Evolutionary conservation across 2,329 filamentous ascomycete genomes (phyloP).

Genomic region (Myriosclerotinia duriaeana): DNA sequence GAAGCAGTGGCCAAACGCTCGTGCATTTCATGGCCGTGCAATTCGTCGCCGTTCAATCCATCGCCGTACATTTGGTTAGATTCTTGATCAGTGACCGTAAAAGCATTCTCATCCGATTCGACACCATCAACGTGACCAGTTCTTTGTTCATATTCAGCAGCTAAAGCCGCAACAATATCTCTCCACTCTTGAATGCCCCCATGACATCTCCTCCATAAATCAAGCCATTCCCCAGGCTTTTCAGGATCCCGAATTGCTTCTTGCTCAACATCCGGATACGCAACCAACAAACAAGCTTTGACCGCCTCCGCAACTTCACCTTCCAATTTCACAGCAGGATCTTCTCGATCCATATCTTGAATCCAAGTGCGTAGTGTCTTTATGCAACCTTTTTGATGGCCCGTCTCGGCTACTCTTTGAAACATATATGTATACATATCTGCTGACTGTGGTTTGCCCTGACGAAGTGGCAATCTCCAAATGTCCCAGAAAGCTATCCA

Average conservation of each 20-base stretch:
- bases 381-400: conserved; percentile 47
- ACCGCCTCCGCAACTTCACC: conserved; percentile 50
- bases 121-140: background rate
- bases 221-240: conserved; percentile 29
- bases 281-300: conserved; percentile 55
- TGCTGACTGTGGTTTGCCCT: conserved; percentile 50
- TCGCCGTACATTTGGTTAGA: background rate
- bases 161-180: background rate
- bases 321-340: conserved; percentile 48
- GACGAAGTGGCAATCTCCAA: conserved; percentile 57
- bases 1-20: too few species aligned
- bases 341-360: conserved; percentile 59
- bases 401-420: conserved; percentile 47
- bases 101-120: conserved; percentile 3
- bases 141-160: conserved; percentile 8
- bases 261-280: conserved; percentile 47
- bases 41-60: background rate
- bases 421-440: conserved; percentile 58
- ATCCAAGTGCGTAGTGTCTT: conserved; percentile 53
- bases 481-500: conserved; percentile 61
- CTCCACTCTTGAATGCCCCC: conserved; percentile 11
- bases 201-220: conserved; percentile 29
- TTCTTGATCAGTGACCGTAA: background rate
- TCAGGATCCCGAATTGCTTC: conserved; percentile 25
- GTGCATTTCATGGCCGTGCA: background rate